Base-by-base conservation (phyloP, 2,329 filamentous ascomycete genomes). In the Pseudocercospora fuligena region DNA sequence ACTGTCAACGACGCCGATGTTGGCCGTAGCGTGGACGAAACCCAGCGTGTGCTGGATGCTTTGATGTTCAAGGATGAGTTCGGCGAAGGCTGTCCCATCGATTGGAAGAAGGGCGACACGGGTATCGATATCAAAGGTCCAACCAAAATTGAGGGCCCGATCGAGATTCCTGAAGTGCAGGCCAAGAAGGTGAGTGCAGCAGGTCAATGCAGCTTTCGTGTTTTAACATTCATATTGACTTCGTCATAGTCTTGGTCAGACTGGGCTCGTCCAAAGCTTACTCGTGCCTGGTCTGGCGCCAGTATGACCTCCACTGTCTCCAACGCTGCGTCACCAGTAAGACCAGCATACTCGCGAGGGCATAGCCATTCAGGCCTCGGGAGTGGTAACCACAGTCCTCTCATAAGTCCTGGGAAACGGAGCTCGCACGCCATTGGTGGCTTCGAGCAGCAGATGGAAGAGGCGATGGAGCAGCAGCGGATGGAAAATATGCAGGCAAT, bases 1-100 rank as follows among this genome's bases (percentile, higher is more conserved):
- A 89, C 87, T 68, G 82, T 89, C 81, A 89, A 89, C 79, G 87
- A 90, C 73, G 82, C 89, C 33, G 86, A 87, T 67, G 87, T 90
- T 69, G 88, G 88, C 67, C 86, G 88, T 71, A 84, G 85, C 71
- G 88, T 90, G 63, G 86, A 89, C 75, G 88, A 90, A 80, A 85
- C 86, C 1, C 82, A 89, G 72, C 86, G 88, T 46, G 77, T 85
- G 36, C 78, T 86, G 62, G 84, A 86, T 67, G 84, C 84, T 27
- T 82, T 85, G 73, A 79, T 83, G 68, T 80, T 80, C 71, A 79
- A 79, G 54, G 80, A 81, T 63, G 78, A 81, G 66, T 79, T 77
- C 57, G 80, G 79, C 57, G 79, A 81, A 65, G 78, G 78, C 12
- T 77, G 76, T 58, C 74, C 76, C 0, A 73, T 75, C 4, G 70